Evolutionary conservation across 306 rosid species (phyloP), one percentile per base, ranked within the genome.

Genomic region (Lotus japonicus): DNA sequence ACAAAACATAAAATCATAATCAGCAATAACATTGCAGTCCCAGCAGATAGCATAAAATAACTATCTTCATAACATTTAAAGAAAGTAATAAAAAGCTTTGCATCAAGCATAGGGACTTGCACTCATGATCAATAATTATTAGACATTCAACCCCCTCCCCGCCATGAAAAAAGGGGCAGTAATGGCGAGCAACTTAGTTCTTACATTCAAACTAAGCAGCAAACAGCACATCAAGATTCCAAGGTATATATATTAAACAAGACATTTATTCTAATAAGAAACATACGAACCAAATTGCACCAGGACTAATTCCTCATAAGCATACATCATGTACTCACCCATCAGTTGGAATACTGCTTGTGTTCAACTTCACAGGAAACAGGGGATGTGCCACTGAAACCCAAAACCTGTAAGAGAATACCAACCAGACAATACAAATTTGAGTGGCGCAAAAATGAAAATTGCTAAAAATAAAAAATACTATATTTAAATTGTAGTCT

Each of bases 371-470:
- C 77, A 85, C 89, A 1, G 99, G 97, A 50, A 15, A 58, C 70
- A 90, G 67, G 67, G 97, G 95, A 71, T 85, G 96, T 0, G 63
- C 74, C 55, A 87, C 68, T 13, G 92, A 56, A 77, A 76, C 82
- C 92, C 83, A 90, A 84, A 95, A 95, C 50, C 99, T 95, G 95
- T 26, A 79, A 44, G 58, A 58, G 67, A 71, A 43, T 53, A 39
- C 55, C 78, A 23, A 51, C 38, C 3, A 69, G 65, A 62, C 49
- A 15, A 46, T 18, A 49, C 5, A 19, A 58, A 18, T 36, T 49
- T 79, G 35, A 52, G 46, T 26, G 28, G 71, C 33, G 14, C 28
- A 28, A 50, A 66, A 49, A 50, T 46, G 51, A 66, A 44, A 64
- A 59, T 33, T 72, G 45, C 48, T 41, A 73, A 50, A 67, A 15